These are phyloP conservation scores for Mallotus japonicus DNA, from an alignment of 441 rosid species.

Conservation along the genomic window DNA sequence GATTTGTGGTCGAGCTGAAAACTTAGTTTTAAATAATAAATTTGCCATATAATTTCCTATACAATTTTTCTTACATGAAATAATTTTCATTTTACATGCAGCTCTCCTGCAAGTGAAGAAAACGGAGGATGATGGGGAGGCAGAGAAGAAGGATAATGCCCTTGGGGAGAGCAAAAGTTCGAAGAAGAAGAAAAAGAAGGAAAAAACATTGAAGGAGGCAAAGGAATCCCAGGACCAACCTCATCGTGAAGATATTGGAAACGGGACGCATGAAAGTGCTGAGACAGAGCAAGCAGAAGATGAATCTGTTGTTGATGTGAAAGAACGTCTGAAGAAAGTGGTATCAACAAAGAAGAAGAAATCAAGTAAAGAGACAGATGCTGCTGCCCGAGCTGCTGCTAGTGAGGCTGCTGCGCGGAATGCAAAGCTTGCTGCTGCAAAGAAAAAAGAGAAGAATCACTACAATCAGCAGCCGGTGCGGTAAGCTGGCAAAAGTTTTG, in stretches of 20 bases:
- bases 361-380: constrained; percentile 64
- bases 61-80: not conserved
- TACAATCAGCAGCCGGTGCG: constrained; percentile 78
- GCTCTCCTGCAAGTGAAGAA: constrained; percentile 40
- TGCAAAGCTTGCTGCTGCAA: constrained; percentile 73
- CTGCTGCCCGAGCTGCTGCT: constrained; percentile 67
- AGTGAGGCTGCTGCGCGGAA: constrained; percentile 69
- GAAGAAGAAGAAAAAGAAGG: constrained; percentile 80
- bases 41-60: too few species aligned
- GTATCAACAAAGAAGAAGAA: constrained; percentile 65
- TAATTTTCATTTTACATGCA: not conserved
- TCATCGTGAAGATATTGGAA: constrained; percentile 26
- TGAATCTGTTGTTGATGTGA: constrained; percentile 48
- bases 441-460: constrained; percentile 86
- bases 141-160: constrained; percentile 49
- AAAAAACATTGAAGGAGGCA: constrained; percentile 49
- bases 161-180: constrained; percentile 54
- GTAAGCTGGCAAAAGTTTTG: constrained; percentile 29
- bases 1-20: not conserved
- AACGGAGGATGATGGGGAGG: constrained; percentile 36
- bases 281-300: constrained; percentile 41
- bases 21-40: not conserved
- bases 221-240: constrained; percentile 48
- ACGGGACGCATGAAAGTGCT: constrained; percentile 32
- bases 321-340: constrained; percentile 64